Percentiles rank a stretch among this genome's conserved stretches.
Evolutionary conservation across 306 rosid genomes (phyloP).

Genomic region (Cucurbita ficifolia): DNA sequence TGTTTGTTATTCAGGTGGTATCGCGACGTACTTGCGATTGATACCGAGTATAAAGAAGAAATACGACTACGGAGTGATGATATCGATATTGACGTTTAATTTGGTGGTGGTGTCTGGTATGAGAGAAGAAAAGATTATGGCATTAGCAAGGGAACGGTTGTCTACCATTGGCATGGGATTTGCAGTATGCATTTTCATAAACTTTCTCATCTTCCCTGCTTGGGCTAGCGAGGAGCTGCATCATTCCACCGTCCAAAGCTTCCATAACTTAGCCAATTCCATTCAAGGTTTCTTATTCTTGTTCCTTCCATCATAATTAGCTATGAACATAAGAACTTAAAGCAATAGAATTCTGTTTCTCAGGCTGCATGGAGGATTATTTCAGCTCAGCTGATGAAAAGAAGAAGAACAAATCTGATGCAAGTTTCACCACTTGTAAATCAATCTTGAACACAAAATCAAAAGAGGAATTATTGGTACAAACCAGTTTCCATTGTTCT

Average conservation of each 20-base stretch:
- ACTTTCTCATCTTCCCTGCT: slow-evolving; percentile 44
- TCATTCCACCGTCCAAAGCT: slow-evolving; percentile 32
- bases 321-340: neutral
- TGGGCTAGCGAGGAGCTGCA: slow-evolving; percentile 96
- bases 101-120: slow-evolving; percentile 65
- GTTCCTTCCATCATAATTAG: neutral
- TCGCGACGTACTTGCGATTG: slow-evolving; percentile 37
- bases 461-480: slow-evolving; percentile 55
- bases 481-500: neutral
- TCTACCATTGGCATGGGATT: slow-evolving; percentile 53
- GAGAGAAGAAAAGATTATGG: slow-evolving; percentile 32
- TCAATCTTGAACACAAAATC: slow-evolving; percentile 51
- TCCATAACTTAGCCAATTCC: slow-evolving; percentile 37
- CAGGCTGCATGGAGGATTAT: slow-evolving; percentile 52
- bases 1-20: slow-evolving; percentile 19
- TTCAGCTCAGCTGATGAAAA: slow-evolving; percentile 16
- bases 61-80: slow-evolving; percentile 67
- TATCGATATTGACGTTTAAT: slow-evolving; percentile 65
- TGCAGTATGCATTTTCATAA: slow-evolving; percentile 41
- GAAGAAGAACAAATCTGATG: slow-evolving; percentile 17
- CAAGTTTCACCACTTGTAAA: slow-evolving; percentile 32
- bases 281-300: slow-evolving; percentile 34
- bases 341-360: neutral
- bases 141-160: slow-evolving; percentile 52
- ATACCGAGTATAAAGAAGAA: slow-evolving; percentile 54